Evolutionary conservation across 805 yeast genomes (phyloP), one percentile per base, ranked within the genome.

Genomic region (Wickerhamiella galacta): DNA sequence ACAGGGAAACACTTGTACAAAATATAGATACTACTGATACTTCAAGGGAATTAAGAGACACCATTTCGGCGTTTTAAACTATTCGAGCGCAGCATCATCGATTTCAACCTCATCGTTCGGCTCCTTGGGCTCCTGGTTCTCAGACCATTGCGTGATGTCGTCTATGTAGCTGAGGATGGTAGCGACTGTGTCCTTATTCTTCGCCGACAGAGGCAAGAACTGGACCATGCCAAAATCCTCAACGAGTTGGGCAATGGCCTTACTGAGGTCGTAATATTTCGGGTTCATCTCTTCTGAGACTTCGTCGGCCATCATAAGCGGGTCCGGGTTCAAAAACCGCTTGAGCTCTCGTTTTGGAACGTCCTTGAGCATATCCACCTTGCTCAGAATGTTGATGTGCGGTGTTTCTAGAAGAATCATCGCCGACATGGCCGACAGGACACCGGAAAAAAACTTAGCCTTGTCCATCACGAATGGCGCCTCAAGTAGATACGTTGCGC

Each of bases 161-260:
- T 90, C 99, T 16, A 90, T 79, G 52, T 83, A 83, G 49, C 93
- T 77, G 43, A 90, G 62, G 34, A 90, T 87, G 0, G 83, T 75
- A 9, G 75, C 70, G 16, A 90, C 75, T 30, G 82, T 69, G 27
- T 74, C 81, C 30, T 82, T 72, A 38, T 70, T 68, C 29, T 73
- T 76, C 7, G 81, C 72, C 49, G 83, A 92, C 41, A 90, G 63
- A 0, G 98, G 96, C 42, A 90, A 58, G 49, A 83, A 90, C 52
- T 90, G 95, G 3, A 90, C 95, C 99, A 90, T 90, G 5, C 98
- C 98, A 53, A 90, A 90, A 48, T 90, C 99, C 50, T 90, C 96
- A 22, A 85, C 92, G 43, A 90, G 61, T 41, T 77, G 73, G 0
- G 95, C 95, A 44, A 90, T 83, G 11, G 85, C 68, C 44, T 68